phyloP scores from a whole-genome alignment of 1,284 basidiomycete species.

The Microbotryum violaceum region DNA sequence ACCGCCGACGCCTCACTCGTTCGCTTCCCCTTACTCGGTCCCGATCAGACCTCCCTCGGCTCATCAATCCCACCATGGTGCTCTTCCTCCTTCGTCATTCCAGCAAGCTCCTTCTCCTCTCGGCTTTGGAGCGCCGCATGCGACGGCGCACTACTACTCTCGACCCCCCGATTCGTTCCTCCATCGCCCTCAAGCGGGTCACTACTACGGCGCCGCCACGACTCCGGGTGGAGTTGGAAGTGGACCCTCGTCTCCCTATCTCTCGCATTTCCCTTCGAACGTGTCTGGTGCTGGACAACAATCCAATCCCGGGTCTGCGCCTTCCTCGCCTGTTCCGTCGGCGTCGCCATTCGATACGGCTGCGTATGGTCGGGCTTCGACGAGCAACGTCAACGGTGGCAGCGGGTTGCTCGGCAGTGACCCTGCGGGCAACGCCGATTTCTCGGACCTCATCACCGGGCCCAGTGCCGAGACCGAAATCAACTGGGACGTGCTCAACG shows the following conservation, averaged over 20 bases:
- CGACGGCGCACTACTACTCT: constrained; percentile 2
- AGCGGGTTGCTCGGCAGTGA: background rate
- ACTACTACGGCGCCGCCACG: background rate
- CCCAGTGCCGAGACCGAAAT: constrained; percentile 17
- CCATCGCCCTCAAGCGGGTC: background rate
- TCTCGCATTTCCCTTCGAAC: background rate
- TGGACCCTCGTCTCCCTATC: background rate
- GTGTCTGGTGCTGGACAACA: background rate
- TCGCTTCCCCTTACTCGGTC: constrained; percentile 4
- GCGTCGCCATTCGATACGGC: constrained; percentile 4
- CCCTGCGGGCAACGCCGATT: constrained; percentile 8
- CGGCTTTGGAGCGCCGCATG: background rate
- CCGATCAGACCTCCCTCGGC: background rate
- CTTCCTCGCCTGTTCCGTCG: background rate
- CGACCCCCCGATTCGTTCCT: constrained; percentile 1
- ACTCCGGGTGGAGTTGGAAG: background rate
- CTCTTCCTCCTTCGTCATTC: constrained; percentile 11
- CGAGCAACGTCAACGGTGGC: background rate
- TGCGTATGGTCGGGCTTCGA: constrained; percentile 1
- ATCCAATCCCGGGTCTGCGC: background rate
- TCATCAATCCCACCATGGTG: background rate
- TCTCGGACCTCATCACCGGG: constrained; percentile 24
- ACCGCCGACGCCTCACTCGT: background rate
- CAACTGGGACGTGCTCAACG: constrained; percentile 25
- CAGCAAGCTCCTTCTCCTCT: constrained; percentile 1